These are phyloP conservation scores for Tolypocladium pustulatum DNA, from an alignment of 2,329 filamentous ascomycete species.

Conservation along the genomic window DNA sequence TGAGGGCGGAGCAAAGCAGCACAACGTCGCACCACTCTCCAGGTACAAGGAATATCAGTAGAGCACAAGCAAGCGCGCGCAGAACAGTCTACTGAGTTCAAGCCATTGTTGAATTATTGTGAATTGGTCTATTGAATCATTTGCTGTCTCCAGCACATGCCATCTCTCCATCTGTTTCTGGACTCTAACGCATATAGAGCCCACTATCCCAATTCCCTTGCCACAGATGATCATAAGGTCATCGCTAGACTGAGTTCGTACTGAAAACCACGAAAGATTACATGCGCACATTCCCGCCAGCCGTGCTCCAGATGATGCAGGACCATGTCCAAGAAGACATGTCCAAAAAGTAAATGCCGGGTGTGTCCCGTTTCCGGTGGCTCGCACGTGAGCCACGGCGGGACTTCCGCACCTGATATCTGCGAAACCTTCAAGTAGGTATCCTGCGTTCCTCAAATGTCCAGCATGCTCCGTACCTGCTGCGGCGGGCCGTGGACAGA, in stretches of 20 bases:
- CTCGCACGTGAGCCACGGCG: not conserved
- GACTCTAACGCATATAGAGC: too few relatives aligned
- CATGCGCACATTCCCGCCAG: not conserved
- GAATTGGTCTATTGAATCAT: not conserved
- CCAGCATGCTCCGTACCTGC: conserved; percentile 47
- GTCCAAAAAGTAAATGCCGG: not conserved
- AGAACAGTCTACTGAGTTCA: not conserved
- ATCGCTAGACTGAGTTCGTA: not conserved
- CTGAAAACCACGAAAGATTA: not conserved
- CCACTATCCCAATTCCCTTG: too few relatives aligned
- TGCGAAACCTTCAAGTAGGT: not conserved
- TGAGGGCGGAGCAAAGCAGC: too few relatives aligned
- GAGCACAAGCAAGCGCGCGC: not conserved
- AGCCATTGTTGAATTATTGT: not conserved
- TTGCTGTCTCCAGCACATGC: not conserved
- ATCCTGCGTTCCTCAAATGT: conserved; percentile 27
- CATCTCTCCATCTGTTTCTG: not conserved
- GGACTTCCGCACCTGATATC: not conserved
- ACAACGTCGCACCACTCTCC: too few relatives aligned
- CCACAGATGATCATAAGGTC: not conserved
- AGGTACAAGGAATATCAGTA: not conserved
- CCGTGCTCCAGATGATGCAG: not conserved
- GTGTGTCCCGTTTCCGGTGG: not conserved
- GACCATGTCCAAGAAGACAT: not conserved
- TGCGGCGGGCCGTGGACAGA: conserved; percentile 40